Evolutionary conservation across 352 stramenopile genomes (phyloP).

Genomic region (Elongisporangium undulatum): DNA sequence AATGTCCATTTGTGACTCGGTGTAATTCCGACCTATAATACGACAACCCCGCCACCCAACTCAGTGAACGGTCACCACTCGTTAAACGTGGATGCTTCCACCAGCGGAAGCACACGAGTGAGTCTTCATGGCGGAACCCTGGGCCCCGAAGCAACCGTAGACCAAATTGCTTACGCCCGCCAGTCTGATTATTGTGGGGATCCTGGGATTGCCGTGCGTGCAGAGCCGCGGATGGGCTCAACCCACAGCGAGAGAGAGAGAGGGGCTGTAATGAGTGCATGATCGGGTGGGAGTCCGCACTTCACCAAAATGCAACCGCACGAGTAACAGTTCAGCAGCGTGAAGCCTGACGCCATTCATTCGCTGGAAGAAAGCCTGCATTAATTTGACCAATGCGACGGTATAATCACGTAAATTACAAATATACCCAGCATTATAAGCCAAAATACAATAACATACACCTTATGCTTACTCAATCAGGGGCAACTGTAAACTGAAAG

Average conservation of each 20-base stretch:
- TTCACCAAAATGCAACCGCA: neutral
- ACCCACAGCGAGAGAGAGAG: no score
- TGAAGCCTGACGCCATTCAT: neutral
- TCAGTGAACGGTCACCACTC: neutral
- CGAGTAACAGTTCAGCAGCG: neutral
- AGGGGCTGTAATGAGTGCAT: neutral
- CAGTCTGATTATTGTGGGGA: neutral
- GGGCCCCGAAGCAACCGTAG: no score
- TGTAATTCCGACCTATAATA: no score
- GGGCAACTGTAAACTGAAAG: neutral
- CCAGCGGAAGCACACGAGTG: neutral
- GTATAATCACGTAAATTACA: neutral
- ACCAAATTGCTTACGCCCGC: neutral
- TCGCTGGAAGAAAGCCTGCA: no score
- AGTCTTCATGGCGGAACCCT: neutral
- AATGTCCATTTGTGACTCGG: no score
- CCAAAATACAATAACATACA: no score
- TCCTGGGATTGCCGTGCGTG: neutral
- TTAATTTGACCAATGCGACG: neutral
- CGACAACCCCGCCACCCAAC: neutral
- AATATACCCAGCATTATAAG: no score
- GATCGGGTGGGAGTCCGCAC: neutral
- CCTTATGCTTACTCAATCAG: no score
- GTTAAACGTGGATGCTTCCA: neutral
- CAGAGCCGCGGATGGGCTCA: neutral